Conservation (phyloP, 163 green algal species). For the Trebouxiophyceae sp. region DNA sequence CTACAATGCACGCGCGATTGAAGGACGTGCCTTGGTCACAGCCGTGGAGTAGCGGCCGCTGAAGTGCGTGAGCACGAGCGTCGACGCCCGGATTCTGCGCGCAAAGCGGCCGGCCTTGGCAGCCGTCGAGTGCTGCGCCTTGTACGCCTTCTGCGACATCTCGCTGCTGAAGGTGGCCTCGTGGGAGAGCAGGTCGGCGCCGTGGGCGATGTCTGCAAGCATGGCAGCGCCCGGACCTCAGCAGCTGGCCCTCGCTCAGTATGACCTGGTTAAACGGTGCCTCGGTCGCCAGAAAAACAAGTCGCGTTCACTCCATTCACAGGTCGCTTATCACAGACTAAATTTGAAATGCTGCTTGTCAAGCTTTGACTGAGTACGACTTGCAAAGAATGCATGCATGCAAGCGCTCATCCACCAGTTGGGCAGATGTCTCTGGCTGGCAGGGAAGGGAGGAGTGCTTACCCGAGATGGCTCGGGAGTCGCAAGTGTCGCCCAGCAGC, state of each 20-base stretch:
- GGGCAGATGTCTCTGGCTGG: not conserved
- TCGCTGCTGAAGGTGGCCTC: slow-evolving; percentile 81
- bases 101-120: slow-evolving; percentile 85
- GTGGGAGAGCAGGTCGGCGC: slow-evolving; percentile 81
- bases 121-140: slow-evolving; percentile 83
- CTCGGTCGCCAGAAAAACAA: too few species aligned
- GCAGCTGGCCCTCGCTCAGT: too few species aligned
- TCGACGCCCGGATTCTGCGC: slow-evolving; percentile 41
- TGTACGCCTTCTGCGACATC: slow-evolving; percentile 71
- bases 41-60: slow-evolving; percentile 42
- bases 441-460: not conserved
- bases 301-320: too few species aligned
- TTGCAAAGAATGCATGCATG: too few species aligned
- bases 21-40: too few species aligned
- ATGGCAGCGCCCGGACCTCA: too few species aligned
- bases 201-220: slow-evolving; percentile 25
- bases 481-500: slow-evolving; percentile 87
- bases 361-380: too few species aligned
- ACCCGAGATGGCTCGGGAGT: slow-evolving; percentile 59
- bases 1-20: too few species aligned
- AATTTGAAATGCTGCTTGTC: too few species aligned
- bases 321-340: too few species aligned
- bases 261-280: too few species aligned
- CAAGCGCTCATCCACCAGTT: too few species aligned
- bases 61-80: slow-evolving; percentile 93